phyloP scores from a whole-genome alignment of 805 yeast genomes.

The Monosporozyma yasuniensis region DNA sequence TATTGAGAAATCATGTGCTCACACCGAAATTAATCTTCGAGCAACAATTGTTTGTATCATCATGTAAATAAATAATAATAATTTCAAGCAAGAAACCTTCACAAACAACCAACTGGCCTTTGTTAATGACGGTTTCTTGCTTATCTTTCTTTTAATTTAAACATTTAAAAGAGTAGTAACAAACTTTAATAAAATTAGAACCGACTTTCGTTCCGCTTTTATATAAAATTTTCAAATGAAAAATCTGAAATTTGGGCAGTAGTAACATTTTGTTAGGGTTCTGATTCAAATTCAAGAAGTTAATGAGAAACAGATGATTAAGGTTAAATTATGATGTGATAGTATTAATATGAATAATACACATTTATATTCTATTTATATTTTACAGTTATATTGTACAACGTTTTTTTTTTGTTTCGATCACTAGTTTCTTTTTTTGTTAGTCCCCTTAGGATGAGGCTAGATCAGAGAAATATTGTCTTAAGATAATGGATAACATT shows the following conservation, averaged over 20 bases:
- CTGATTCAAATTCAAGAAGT: too few species aligned
- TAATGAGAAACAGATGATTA: too few species aligned
- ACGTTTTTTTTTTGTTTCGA: background rate
- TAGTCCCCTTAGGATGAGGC: conserved; percentile 23
- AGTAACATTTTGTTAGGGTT: background rate
- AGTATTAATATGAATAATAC: background rate
- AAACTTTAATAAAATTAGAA: too few species aligned
- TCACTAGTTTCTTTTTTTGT: background rate
- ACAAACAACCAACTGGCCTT: background rate
- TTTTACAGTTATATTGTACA: background rate
- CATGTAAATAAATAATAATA: conserved; percentile 10
- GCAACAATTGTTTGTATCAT: conserved; percentile 32
- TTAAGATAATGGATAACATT: conserved; percentile 76
- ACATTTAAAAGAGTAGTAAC: background rate
- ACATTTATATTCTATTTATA: background rate
- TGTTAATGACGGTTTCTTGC: background rate
- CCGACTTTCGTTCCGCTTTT: background rate
- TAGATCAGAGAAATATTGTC: conserved; percentile 83
- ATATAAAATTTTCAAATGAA: background rate
- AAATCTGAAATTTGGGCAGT: too few species aligned
- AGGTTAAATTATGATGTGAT: too few species aligned
- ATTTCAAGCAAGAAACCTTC: background rate
- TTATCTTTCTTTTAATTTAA: background rate
- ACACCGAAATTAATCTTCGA: conserved; percentile 43
- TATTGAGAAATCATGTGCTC: conserved; percentile 69